Base-by-base conservation (phyloP, 768 basidiomycete species). In the Megacollybia marginata region DNA sequence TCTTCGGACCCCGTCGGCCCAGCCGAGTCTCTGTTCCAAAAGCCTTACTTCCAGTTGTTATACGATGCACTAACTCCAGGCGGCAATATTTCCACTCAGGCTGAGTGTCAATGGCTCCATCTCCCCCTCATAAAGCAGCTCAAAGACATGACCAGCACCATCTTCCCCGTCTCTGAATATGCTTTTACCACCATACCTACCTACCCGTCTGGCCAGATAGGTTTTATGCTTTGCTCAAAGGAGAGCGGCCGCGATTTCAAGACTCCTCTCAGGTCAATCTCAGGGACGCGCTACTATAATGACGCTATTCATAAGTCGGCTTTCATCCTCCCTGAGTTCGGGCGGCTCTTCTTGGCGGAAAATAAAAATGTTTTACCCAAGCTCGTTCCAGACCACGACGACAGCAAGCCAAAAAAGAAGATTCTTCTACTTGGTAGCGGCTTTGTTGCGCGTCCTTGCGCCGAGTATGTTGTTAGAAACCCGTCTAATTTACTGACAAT, bases 1-100 rank as follows among this genome's bases (percentile, higher is more conserved):
- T 97, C 94, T 16, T 96, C 93, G 18, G 95, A 98, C 67, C 95
- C 95, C 35, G 92, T 97, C 49, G 95, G 95, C 40, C 95, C 95
- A 40, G 95, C 95, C 42, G 86, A 83, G 42, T 79, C 88, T 19
- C 86, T 98, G 55, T 98, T 99, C 79, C 80, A 98, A 69, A 88
- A 93, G 65, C 89, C 93, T 2, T 99, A 96, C 80, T 99, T 97
- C 76, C 79, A 91, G 65, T 83, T 98, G 33, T 78, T 99, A 50
- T 82, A 92, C 64, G 86, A 93, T 59, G 90, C 94, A 0, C 80
- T 99, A 53, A 72, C 84, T 13, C 86, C 87, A 2, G 93, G 92
- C 16, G 95, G 95, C 2, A 82, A 88, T 64, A 93, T 97, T 61
- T 91, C 91, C 32, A 97, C 93, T 5, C 96, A 99, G 68, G 94